Base-by-base conservation (phyloP, 2,329 filamentous ascomycete genomes). In the Metarhizium guizhouense region DNA sequence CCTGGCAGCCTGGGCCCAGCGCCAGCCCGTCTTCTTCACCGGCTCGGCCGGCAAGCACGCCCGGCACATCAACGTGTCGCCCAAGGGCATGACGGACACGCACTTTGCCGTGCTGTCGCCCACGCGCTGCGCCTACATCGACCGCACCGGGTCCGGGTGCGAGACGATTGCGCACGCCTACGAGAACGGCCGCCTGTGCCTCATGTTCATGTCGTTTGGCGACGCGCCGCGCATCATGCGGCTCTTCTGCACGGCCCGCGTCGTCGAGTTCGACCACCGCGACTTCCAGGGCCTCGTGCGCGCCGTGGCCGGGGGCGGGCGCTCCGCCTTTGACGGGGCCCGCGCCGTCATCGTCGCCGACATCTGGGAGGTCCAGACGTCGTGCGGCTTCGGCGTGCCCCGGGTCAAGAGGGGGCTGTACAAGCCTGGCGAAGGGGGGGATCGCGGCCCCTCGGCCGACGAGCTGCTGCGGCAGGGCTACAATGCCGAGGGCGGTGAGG, bases 121-220 rank as follows among this genome's bases (percentile, higher is more conserved):
- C 34, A 85, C 78, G 58, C 73, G 74, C n/a, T 80, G 78, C 56
- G 85, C 82, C 30, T 92, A 91, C 65, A 76, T 90, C 55, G 88
- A 92, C 65, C 80, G 84, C 58, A 90, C 85, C 1, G 88, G 88
- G 34, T 88, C 84, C 36, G 88, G 88, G 29, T 84, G 79, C 64
- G 88, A 93, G 72, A 92, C 88, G 3, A 85, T 92, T 58, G 77
- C 82, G 4, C 88, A 92, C 64, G 70, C 89, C 11, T 85, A 89
- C 66, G 88, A 93, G 65, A 92, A 92, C 63, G 86, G 84, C 34
- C 80, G 88, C 16, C 78, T 88, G 18, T 90, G 86, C 6, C 72
- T 92, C 64, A 84, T 90, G 78, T 90, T 91, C 71, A 86, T 80
- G 67, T 84, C 81, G 25, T 88, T 87, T 59, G 81, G 79, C 1